These are phyloP conservation scores for Lactifluus volemus DNA, from an alignment of 768 basidiomycete genomes.

Conservation along the genomic window DNA sequence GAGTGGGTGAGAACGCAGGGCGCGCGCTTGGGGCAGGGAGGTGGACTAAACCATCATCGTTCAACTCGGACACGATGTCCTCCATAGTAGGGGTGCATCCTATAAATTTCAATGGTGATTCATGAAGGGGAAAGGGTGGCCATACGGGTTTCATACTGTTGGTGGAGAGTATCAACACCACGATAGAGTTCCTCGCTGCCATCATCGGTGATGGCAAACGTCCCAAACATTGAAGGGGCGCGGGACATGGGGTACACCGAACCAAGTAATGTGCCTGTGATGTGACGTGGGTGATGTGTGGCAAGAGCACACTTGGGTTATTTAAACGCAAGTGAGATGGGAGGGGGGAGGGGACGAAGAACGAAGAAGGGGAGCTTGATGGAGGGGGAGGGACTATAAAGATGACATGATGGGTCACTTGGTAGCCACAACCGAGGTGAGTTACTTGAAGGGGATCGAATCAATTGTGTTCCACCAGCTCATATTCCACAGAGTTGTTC, in stretches of 20 bases:
- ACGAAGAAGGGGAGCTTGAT: not conserved
- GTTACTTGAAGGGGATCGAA: conserved; percentile 19
- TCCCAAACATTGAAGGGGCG: conserved; percentile 12
- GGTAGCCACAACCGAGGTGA: conserved; percentile 19
- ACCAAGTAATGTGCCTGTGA: not conserved
- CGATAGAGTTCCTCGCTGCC: not conserved
- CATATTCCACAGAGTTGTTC: conserved; percentile 8
- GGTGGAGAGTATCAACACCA: conserved; percentile 3
- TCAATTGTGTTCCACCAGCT: conserved; percentile 17
- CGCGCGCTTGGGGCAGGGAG: conserved; percentile 13
- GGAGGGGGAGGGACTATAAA: conserved; percentile 16
- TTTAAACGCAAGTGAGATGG: not conserved
- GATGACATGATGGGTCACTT: conserved; percentile 15
- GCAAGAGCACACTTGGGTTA: not conserved
- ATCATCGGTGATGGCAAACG: conserved; percentile 13
- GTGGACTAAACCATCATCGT: conserved; percentile 2
- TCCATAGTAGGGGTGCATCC: not conserved
- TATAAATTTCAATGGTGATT: not conserved
- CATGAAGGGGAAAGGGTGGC: not conserved
- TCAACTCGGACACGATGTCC: conserved; percentile 4
- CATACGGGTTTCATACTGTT: conserved; percentile 1
- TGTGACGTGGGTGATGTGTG: not conserved
- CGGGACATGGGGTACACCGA: conserved; percentile 8
- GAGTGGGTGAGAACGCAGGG: conserved; percentile 5
- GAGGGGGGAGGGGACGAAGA: conserved; percentile 4